These are phyloP conservation scores for Aspergillus panamensis DNA, from an alignment of 495 filamentous ascomycete species.

Conservation along the genomic window DNA sequence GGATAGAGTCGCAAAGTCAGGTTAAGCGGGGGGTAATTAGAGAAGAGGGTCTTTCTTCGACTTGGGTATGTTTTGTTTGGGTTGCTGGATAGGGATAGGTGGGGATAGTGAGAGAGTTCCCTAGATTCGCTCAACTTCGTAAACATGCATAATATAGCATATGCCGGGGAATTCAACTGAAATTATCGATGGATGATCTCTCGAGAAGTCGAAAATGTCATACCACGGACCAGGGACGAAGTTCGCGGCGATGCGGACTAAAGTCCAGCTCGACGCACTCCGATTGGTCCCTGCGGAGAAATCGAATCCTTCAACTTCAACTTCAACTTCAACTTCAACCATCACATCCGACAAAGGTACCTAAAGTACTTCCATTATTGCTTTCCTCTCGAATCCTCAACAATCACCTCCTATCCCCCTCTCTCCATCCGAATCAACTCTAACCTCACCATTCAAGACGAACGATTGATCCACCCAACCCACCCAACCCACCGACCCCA, in stretches of 20 bases:
- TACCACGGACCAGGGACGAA: constrained; percentile 3
- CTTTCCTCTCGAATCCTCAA: constrained; percentile 1
- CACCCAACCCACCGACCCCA: not conserved
- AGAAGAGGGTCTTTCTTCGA: not conserved
- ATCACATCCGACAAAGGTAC: not conserved
- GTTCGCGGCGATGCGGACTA: constrained; percentile 21
- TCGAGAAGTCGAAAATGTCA: not conserved
- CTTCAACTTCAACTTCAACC: constrained; percentile 24
- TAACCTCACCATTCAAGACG: not conserved
- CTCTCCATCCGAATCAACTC: not conserved
- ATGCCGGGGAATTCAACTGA: not conserved
- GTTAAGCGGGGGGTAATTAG: not conserved
- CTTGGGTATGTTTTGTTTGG: too few relatives aligned
- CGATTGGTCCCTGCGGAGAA: constrained; percentile 39
- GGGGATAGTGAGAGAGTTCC: too few relatives aligned
- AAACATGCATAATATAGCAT: not conserved
- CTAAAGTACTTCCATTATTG: too few relatives aligned
- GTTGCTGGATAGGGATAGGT: too few relatives aligned
- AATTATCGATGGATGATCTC: not conserved
- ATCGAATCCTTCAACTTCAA: constrained; percentile 39
- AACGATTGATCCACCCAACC: not conserved
- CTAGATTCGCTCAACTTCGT: too few relatives aligned
- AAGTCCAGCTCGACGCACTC: constrained; percentile 34
- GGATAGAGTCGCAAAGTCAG: too few relatives aligned
- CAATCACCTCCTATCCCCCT: not conserved